phyloP scores from a whole-genome alignment of 2,329 filamentous ascomycete genomes.

The Aureobasidium lini region DNA sequence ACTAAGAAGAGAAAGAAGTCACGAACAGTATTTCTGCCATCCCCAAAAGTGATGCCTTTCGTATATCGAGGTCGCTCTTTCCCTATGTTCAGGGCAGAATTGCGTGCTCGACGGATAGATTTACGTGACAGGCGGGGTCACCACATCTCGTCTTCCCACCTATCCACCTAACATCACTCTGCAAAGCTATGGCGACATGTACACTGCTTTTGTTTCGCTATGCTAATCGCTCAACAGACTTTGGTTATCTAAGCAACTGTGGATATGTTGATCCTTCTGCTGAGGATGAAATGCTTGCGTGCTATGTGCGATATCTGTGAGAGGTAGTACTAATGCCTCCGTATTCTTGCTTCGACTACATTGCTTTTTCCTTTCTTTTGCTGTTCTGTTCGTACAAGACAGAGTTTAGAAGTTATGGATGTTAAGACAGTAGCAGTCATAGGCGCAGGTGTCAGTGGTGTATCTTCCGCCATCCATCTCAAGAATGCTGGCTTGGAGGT shows the following conservation, averaged over 20 bases:
- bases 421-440: conserved; percentile 37
- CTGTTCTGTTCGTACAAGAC: not conserved
- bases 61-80: no score
- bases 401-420: not conserved
- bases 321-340: not conserved
- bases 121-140: conserved; percentile 4
- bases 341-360: accelerated
- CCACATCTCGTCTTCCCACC: not conserved
- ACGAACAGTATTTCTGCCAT: no score
- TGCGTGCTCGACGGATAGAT: not conserved
- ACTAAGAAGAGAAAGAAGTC: no score
- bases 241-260: not conserved
- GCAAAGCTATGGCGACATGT: conserved; percentile 3
- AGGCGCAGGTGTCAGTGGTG: conserved; percentile 46
- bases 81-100: not conserved
- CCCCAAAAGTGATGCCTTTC: no score
- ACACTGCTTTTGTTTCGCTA: not conserved
- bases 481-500: conserved; percentile 40
- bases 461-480: conserved; percentile 42
- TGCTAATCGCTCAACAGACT: not conserved
- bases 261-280: not conserved
- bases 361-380: not conserved
- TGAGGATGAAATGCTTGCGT: not conserved
- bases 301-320: not conserved
- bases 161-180: not conserved